A percentile compares a stretch with the other conserved stretches of the same genome.
Conservation (phyloP, 2,329 filamentous ascomycete species). For the Beauveria brongniartii region DNA sequence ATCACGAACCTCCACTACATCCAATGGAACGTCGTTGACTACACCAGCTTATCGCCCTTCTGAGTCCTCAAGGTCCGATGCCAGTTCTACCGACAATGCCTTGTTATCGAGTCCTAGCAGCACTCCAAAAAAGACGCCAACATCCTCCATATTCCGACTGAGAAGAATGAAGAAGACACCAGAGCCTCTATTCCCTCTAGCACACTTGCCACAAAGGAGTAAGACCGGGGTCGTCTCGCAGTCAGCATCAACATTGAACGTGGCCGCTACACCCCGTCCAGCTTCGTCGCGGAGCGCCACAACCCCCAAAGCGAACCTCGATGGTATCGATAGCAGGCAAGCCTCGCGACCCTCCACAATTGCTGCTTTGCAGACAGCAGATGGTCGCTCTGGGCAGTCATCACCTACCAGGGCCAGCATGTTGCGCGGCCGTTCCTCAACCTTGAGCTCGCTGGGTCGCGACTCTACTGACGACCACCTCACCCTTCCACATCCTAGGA, state of each 20-base stretch:
- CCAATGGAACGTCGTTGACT: constrained; percentile 38
- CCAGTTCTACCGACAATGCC: constrained; percentile 63
- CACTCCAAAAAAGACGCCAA: constrained; percentile 52
- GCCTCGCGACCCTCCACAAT: constrained; percentile 33
- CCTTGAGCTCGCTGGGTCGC: constrained; percentile 73
- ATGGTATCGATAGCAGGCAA: constrained; percentile 23
- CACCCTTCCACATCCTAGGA: constrained; percentile 59
- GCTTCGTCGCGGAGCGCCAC: constrained; percentile 26
- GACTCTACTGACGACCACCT: constrained; percentile 64
- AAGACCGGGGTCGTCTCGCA: constrained; percentile 27
- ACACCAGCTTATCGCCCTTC: constrained; percentile 36
- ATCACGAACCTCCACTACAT: constrained; percentile 20
- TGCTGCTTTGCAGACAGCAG: constrained; percentile 37
- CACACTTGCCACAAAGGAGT: constrained; percentile 72
- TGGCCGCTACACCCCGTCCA: constrained; percentile 26
- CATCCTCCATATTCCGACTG: constrained; percentile 72
- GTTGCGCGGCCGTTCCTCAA: constrained; percentile 74
- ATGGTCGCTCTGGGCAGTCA: constrained; percentile 53
- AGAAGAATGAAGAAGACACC: constrained; percentile 68
- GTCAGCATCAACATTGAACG: constrained; percentile 37
- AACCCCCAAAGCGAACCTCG: constrained; percentile 16
- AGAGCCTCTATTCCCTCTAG: constrained; percentile 73
- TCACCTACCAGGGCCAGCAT: constrained; percentile 54
- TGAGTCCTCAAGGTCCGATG: constrained; percentile 87
- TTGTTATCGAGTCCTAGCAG: constrained; percentile 50